phyloP scores from a whole-genome alignment of 2,329 filamentous ascomycete species.

The Arthroderma sp. region DNA sequence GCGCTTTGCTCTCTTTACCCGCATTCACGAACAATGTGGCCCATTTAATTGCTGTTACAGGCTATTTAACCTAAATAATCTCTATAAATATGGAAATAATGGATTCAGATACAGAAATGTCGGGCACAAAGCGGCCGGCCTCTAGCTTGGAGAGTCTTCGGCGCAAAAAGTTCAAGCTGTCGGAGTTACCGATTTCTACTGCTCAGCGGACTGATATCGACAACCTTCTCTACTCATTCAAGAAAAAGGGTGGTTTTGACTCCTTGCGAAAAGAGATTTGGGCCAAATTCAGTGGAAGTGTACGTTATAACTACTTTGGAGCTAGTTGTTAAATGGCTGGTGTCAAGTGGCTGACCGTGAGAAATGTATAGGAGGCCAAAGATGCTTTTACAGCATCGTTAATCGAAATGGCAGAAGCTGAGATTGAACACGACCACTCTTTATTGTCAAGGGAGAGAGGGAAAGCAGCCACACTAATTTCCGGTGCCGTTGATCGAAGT shows the following conservation, averaged over 20 bases:
- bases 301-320: conserved; percentile 20
- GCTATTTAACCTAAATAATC: not conserved
- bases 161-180: conserved; percentile 42
- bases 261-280: conserved; percentile 47
- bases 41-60: not conserved
- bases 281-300: conserved; percentile 43
- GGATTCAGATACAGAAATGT: conserved; percentile 16
- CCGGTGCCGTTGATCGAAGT: conserved; percentile 50
- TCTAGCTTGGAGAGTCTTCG: conserved; percentile 19
- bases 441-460: conserved; percentile 48
- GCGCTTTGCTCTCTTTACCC: no score
- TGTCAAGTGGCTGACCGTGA: not conserved
- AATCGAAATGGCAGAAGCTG: conserved; percentile 42
- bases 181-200: conserved; percentile 47
- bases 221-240: conserved; percentile 47
- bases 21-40: no score
- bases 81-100: conserved; percentile 17
- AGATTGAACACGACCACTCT: conserved; percentile 50
- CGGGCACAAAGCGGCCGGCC: conserved; percentile 17
- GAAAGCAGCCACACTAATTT: conserved; percentile 49
- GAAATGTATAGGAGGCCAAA: conserved; percentile 36
- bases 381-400: conserved; percentile 38
- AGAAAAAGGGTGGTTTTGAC: conserved; percentile 55
- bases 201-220: conserved; percentile 47
- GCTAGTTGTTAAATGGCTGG: not conserved